Base-by-base conservation (phyloP, 306 rosid species). In the Potentilla sterilis region DNA sequence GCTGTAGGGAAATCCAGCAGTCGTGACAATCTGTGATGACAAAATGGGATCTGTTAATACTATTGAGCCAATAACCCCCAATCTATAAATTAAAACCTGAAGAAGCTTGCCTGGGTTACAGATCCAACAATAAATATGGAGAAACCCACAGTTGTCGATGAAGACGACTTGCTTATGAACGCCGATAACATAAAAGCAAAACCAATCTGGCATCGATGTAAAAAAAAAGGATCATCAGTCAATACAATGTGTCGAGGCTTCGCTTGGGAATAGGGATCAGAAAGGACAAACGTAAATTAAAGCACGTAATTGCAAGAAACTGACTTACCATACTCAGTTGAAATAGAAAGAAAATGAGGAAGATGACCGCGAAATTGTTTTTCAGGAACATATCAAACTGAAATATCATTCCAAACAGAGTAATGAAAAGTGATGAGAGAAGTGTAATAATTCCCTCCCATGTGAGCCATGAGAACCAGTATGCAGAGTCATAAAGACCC, bases 91-190 rank as follows among this genome's bases (percentile, higher is more conserved):
- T 19, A 15, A 70, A 47, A 82, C 8, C 2, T 38, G 69, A 43
- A 75, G 80, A 83, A 75, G 72, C 87, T 84, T 90, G 71, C 98
- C 97, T 95, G 98, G 63, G 96, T 88, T 74, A 94, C 28, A 79
- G 89, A 90, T 77, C 98, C 98, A 73, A 92, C 75, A 75, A 95
- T 88, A 83, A 82, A 95, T 81, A 87, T 66, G 47, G 77, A 87
- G 89, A 92, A 95, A 18, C 97, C 98, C 40, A 83, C 81, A n/a
- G 95, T 85, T 74, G 98, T 92, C 28, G 97, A 86, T 55, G 98
- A 90, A 66, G 97, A 84, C 47, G 96, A 87, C 83, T 95, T 95
- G 68, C 83, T 70, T 76, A 95, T 81, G 85, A 95, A 95, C 81
- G 98, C 83, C 4, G 98, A 92, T 75, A 92, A 67, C 95, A 95